These are phyloP conservation scores for Odontarrhena argentea DNA, from an alignment of 345 rosid species.

Conservation along the genomic window DNA sequence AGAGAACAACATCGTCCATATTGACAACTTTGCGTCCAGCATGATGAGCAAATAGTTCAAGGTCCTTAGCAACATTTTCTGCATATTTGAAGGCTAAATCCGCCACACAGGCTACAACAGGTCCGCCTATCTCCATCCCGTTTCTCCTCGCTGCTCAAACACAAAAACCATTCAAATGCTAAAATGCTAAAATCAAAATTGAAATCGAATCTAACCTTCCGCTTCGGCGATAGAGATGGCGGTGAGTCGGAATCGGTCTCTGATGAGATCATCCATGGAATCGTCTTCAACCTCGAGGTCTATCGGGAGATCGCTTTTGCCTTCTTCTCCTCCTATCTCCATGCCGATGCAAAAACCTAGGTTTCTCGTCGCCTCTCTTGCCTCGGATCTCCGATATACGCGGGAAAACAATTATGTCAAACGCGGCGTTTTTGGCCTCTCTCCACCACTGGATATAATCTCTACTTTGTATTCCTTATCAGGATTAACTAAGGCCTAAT, in stretches of 20 bases:
- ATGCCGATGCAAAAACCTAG: conserved; percentile 40
- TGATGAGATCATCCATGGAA: conserved; percentile 54
- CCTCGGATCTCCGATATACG: conserved; percentile 11
- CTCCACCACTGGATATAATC: no score
- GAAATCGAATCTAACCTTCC: conserved; percentile 51
- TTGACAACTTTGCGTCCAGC: conserved; percentile 86
- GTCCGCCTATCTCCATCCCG: conserved; percentile 63
- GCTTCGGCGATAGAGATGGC: conserved; percentile 75
- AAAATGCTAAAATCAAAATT: no score
- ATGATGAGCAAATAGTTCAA: conserved; percentile 86
- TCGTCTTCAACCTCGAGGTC: conserved; percentile 46
- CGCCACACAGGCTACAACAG: conserved; percentile 66
- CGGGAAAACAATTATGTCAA: conserved; percentile 18
- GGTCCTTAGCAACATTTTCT: conserved; percentile 74
- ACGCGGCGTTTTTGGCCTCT: conserved; percentile 2
- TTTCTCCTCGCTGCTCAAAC: conserved; percentile 58
- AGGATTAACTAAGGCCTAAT: no score
- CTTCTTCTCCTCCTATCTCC: conserved; percentile 48
- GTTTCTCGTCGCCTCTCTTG: conserved; percentile 1
- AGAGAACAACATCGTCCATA: conserved; percentile 81
- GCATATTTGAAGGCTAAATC: conserved; percentile 79
- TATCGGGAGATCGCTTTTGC: conserved; percentile 49
- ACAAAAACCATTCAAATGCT: background rate
- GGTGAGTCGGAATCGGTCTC: conserved; percentile 81
- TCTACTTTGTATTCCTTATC: no score